Evolutionary conservation across 192 early-diverging fungal genomes (phyloP), one percentile per base, ranked within the genome.

Genomic region (Tieghemiomyces parasiticus): DNA sequence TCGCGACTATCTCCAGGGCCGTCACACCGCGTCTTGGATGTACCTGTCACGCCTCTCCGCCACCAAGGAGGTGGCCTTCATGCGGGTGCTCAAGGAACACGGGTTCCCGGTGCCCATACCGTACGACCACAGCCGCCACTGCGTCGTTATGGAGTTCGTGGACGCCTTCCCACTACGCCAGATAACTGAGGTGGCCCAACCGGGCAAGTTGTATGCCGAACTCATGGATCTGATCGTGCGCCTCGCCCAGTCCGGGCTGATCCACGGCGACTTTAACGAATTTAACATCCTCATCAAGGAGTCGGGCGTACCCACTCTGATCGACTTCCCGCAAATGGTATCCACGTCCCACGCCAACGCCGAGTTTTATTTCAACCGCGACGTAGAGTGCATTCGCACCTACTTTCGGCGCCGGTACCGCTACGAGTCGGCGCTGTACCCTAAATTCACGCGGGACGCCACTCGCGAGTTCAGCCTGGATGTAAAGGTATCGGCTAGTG

Each of bases 281-380:
- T 99, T 99, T 74, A 99, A 99, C 72, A 82, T 99, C 45, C 75
- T 99, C 65, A 76, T 99, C 54, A 78, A 78, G 45, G 85, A 84
- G 35, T 72, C 80, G 62, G 90, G 88, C 22, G 69, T 80, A 1
- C 95, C 97, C 19, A 71, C 97, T 9, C 73, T 99, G 46, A 99
- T 99, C 59, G 97, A 99, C 78, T 99, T 99, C 63, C 97, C 97
- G 2, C 97, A 99, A 71, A 99, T 99, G 97, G 92, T 99, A 22
- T 98, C 95, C 19, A 99, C 88, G 0, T 88, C 86, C 20, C 97
- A 99, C 61, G 60, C 76, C 13, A 97, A 99, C 65, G 97, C 95
- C 22, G 92, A 97, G 75, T 87, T 74, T 72, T 94, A 99, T 68
- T 99, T 99, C 65, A 91, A 99, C 72, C 87, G 97, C 28, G 97